phyloP scores from a whole-genome alignment of 768 basidiomycete species.

The Boletus rubroflammeus region DNA sequence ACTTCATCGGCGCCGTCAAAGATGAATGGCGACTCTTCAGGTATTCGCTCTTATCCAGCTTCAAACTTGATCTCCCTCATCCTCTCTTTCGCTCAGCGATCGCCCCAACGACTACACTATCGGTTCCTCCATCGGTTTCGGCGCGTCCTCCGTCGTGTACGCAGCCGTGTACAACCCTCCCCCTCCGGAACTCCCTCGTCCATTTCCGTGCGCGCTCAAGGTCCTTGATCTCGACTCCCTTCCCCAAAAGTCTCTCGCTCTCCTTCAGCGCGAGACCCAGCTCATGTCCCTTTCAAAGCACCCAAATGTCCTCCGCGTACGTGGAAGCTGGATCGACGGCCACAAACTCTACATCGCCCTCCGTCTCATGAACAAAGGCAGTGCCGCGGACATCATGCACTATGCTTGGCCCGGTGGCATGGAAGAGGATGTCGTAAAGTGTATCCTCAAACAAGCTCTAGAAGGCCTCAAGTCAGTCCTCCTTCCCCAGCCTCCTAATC shows the following conservation, averaged over 20 bases:
- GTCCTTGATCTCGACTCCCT: conserved; percentile 84
- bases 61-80: background rate
- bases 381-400: conserved; percentile 78
- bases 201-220: conserved; percentile 76
- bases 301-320: conserved; percentile 88
- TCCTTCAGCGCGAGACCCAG: conserved; percentile 81
- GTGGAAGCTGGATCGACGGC: conserved; percentile 84
- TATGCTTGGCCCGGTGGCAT: conserved; percentile 87
- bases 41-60: conserved; percentile 33
- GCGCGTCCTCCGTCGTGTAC: conserved; percentile 90
- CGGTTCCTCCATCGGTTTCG: conserved; percentile 81
- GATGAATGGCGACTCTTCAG: conserved; percentile 85
- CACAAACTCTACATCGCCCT: conserved; percentile 83
- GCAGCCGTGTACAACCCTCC: conserved; percentile 60
- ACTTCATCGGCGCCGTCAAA: conserved; percentile 76
- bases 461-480: conserved; percentile 78
- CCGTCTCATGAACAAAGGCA: conserved; percentile 87
- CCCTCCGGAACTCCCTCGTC: conserved; percentile 31
- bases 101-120: conserved; percentile 67
- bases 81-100: conserved; percentile 45
- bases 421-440: conserved; percentile 85
- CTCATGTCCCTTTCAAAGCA: conserved; percentile 92
- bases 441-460: conserved; percentile 80
- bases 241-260: conserved; percentile 62
- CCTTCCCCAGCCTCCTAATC: background rate